These are phyloP conservation scores for Nothophytophthora sp. DNA, from an alignment of 352 stramenopile species.

Conservation along the genomic window DNA sequence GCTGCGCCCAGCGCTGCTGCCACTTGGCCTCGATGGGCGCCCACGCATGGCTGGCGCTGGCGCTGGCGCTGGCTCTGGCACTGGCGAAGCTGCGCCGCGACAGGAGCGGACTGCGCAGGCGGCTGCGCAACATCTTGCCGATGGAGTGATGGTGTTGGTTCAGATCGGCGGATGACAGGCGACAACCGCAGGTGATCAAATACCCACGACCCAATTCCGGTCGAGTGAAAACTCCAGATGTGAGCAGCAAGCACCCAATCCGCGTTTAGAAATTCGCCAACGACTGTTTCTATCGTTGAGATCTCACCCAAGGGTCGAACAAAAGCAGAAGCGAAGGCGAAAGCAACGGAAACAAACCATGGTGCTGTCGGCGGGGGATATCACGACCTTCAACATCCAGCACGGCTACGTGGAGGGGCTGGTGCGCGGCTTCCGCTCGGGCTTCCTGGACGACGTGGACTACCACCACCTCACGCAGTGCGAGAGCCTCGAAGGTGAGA, in stretches of 20 bases:
- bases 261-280: too few species aligned
- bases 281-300: too few species aligned
- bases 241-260: too few species aligned
- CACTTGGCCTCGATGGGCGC: slow-evolving; percentile 66
- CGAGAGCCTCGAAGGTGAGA: slow-evolving; percentile 88
- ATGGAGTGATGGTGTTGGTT: too few species aligned
- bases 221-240: background rate
- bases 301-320: slow-evolving; percentile 11
- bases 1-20: slow-evolving; percentile 62
- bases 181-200: background rate
- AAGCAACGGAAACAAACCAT: slow-evolving; percentile 24
- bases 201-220: background rate
- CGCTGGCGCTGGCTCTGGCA: slow-evolving; percentile 1
- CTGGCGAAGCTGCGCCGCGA: slow-evolving; percentile 26
- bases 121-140: slow-evolving; percentile 23
- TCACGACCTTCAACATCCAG: slow-evolving; percentile 98
- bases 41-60: slow-evolving; percentile 36
- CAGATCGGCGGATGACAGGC: too few species aligned
- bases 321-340: background rate
- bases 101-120: slow-evolving; percentile 9
- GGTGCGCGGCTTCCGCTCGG: slow-evolving; percentile 95
- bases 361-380: slow-evolving; percentile 81
- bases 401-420: slow-evolving; percentile 98
- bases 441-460: slow-evolving; percentile 89
- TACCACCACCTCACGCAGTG: slow-evolving; percentile 91